Evolutionary conservation across 2,329 filamentous ascomycete genomes (phyloP), one percentile per base, ranked within the genome.

Genomic region (Ophiosphaerella herpotricha): DNA sequence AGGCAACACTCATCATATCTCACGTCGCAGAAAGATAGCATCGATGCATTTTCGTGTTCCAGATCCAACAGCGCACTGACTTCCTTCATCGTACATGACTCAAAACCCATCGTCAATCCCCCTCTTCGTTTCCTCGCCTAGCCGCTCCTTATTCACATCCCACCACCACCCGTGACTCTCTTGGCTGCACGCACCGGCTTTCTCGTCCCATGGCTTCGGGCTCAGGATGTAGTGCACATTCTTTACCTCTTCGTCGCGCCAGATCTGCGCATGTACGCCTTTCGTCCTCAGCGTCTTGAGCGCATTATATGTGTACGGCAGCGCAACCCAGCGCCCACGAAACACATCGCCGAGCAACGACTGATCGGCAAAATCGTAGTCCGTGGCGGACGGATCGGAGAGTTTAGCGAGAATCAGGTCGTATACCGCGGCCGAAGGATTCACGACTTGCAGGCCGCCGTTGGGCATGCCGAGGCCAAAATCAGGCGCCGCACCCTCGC

Each of bases 131-230:
- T 86, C 83, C 39, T 71, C 67, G 37, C 63, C 66, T 45, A 77
- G 51, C 56, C 83, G 75, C 63, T 80, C 78, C 7, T 69, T 68
- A 58, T 83, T 82, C 33, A 77, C 64, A 35, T 73, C 71, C 76
- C 80, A 81, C 83, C 83, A 86, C 83, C 83, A 85, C 49, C 73
- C 71, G 70, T 83, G 76, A 32, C 75, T 77, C 55, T 79, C 78
- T 50, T 83, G 77, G 44, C 72, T 64, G 47, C 68, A 69, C 59
- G 75, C 70, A 7, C 70, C 74, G 12, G 70, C 62, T 46, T 70
- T 74, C 68, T 85, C 82, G 53, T 86, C 81, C 84, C 84, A 86
- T 3, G 84, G 84, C 72, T 86, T 86, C 29, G 83, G 82, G 43
- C 76, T 80, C 47, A 86, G 63, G 35, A 86, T 81, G 60, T 84